phyloP scores from a whole-genome alignment of 2,329 filamentous ascomycete species.

The Trichoderma afroharzianum region DNA sequence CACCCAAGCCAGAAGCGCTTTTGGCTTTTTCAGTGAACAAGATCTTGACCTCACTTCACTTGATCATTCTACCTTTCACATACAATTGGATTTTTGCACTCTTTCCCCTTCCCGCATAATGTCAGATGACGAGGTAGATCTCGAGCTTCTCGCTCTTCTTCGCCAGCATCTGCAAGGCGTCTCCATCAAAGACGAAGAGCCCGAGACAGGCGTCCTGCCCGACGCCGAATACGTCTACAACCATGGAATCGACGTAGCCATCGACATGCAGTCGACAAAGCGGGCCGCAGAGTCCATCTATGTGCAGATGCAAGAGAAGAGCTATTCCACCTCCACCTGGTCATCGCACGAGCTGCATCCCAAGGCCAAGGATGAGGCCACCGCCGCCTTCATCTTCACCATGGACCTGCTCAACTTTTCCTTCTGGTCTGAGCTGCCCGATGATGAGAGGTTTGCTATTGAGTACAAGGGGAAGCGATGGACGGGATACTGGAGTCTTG shows the following conservation, averaged over 20 bases:
- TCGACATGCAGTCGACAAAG: slow-evolving; percentile 80
- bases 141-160: slow-evolving; percentile 80
- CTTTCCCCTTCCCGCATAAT: slow-evolving; percentile 41
- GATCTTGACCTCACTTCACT: not conserved
- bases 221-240: slow-evolving; percentile 84
- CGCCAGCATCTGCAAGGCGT: slow-evolving; percentile 71
- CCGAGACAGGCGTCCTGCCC: slow-evolving; percentile 78
- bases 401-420: slow-evolving; percentile 98
- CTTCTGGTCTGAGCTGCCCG: slow-evolving; percentile 78
- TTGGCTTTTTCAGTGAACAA: not conserved
- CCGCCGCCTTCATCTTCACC: slow-evolving; percentile 89
- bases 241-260: slow-evolving; percentile 87
- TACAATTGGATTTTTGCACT: not conserved
- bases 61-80: not conserved
- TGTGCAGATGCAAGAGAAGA: slow-evolving; percentile 74
- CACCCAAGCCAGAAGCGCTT: not conserved
- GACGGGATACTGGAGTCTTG: slow-evolving; percentile 95
- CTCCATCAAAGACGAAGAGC: slow-evolving; percentile 50
- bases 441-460: slow-evolving; percentile 74
- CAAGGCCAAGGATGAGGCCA: slow-evolving; percentile 71
- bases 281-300: slow-evolving; percentile 76
- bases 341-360: slow-evolving; percentile 86
- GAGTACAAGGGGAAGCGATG: slow-evolving; percentile 76
- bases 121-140: slow-evolving; percentile 90
- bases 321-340: slow-evolving; percentile 84